These are phyloP conservation scores for Populus davidiana DNA, from an alignment of 345 rosid species.

Conservation along the genomic window DNA sequence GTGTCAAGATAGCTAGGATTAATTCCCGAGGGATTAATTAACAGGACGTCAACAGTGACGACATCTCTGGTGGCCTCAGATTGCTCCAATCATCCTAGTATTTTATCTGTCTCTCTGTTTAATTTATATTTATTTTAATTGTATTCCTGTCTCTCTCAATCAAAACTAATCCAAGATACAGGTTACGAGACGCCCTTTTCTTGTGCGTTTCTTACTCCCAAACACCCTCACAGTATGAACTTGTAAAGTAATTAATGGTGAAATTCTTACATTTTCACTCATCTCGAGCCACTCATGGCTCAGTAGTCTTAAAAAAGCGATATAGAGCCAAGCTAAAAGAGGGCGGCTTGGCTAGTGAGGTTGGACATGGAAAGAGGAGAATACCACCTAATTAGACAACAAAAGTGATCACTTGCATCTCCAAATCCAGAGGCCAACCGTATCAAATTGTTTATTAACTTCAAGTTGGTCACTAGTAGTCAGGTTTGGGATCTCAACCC, in stretches of 20 bases:
- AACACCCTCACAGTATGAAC: no score
- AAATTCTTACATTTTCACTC: background rate
- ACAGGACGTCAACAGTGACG: constrained; percentile 38
- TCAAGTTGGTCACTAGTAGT: constrained; percentile 24
- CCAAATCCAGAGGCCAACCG: constrained; percentile 46
- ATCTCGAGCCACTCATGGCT: constrained; percentile 56
- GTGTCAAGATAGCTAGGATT: no score
- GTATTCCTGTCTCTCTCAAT: background rate
- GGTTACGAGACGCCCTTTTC: background rate
- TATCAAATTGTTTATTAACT: constrained; percentile 34
- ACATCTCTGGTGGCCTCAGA: constrained; percentile 13
- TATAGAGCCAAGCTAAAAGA: constrained; percentile 1
- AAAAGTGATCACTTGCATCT: constrained; percentile 33
- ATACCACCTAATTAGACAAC: constrained; percentile 50
- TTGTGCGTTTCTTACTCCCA: no score
- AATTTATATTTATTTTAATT: background rate
- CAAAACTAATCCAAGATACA: background rate
- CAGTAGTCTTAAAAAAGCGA: constrained; percentile 1
- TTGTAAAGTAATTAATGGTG: no score
- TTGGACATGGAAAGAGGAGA: constrained; percentile 10
- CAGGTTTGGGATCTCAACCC: constrained; percentile 45
- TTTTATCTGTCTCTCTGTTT: background rate
- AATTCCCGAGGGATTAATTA: no score
- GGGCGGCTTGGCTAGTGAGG: constrained; percentile 22
- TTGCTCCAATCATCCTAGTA: constrained; percentile 11